Conservation (phyloP, 495 filamentous ascomycete species). For the Penicillium robsamsonii region DNA sequence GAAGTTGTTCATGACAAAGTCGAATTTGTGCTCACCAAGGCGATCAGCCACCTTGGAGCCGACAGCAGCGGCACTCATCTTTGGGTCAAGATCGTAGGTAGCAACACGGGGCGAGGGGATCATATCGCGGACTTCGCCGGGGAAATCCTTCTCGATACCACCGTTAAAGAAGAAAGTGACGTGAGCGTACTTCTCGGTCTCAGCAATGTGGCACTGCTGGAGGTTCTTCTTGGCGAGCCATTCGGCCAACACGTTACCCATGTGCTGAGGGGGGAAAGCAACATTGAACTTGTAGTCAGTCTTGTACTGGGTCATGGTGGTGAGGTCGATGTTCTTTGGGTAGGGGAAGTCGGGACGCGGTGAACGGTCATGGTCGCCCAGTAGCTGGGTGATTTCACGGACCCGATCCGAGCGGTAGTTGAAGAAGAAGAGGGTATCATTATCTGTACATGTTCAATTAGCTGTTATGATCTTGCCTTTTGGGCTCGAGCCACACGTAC, state of each 20-base stretch:
- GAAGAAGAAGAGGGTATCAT: conserved; percentile 98
- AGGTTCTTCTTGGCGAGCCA: conserved; percentile 84
- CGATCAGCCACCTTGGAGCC: conserved; percentile 83
- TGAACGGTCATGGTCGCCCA: conserved; percentile 88
- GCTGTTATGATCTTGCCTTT: background rate
- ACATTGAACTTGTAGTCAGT: conserved; percentile 87
- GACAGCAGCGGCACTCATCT: conserved; percentile 90
- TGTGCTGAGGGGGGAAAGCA: conserved; percentile 90
- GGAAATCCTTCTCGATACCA: conserved; percentile 94
- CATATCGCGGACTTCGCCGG: conserved; percentile 79
- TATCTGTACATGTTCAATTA: conserved; percentile 51
- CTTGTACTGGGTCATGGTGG: conserved; percentile 99
- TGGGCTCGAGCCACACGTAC: conserved; percentile 38
- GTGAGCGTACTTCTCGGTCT: conserved; percentile 99
- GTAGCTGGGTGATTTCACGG: conserved; percentile 90
- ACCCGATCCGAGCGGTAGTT: conserved; percentile 99
- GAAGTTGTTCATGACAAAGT: conserved; percentile 99
- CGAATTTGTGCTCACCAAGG: conserved; percentile 75
- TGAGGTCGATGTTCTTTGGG: conserved; percentile 85
- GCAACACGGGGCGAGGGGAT: conserved; percentile 73
- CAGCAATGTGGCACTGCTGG: conserved; percentile 92
- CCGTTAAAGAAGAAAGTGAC: conserved; percentile 99
- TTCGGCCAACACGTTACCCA: conserved; percentile 96
- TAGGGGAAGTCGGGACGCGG: conserved; percentile 89
- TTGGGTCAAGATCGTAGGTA: conserved; percentile 95